Percentiles rank a stretch among this genome's conserved stretches.
Conservation (phyloP, 169 alveolate genomes). For the Perkinsus marinus region DNA sequence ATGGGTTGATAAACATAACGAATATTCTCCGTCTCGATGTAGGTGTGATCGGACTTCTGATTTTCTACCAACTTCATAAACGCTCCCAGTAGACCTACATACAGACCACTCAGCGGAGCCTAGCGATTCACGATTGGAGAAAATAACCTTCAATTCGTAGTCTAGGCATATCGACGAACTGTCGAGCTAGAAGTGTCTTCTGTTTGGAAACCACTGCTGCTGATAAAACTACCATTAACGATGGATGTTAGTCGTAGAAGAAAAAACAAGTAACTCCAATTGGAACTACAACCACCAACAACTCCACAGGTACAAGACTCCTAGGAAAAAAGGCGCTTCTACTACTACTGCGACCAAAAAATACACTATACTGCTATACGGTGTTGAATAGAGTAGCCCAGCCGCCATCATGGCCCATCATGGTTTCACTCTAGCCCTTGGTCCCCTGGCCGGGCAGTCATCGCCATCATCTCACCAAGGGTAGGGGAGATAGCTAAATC, state of each 20-base stretch:
- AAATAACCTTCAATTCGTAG: conserved; percentile 55
- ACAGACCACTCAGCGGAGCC: not conserved
- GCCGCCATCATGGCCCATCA: not conserved
- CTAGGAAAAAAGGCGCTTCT: not conserved
- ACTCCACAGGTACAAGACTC: not conserved
- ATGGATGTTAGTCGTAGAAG: not conserved
- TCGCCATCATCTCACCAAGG: not conserved
- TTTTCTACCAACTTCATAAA: not conserved
- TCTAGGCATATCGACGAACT: conserved; percentile 65
- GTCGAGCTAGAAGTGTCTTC: conserved; percentile 67
- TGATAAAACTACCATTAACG: conserved; percentile 49
- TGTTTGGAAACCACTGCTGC: conserved; percentile 53
- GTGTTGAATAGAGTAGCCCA: not conserved
- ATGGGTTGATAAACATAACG: conserved; percentile 72
- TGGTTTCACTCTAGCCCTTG: not conserved
- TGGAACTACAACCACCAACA: no score
- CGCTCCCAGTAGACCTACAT: not conserved
- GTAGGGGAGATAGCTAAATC: not conserved
- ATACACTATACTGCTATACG: no score
- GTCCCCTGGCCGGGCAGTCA: not conserved
- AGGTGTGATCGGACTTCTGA: conserved; percentile 53
- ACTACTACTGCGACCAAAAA: not conserved
- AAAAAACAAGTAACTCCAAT: no score
- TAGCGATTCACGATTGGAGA: not conserved
- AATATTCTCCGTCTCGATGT: conserved; percentile 60